Evolutionary conservation across 139 green algal species (phyloP).

Genomic region (Bryopsis sp.): DNA sequence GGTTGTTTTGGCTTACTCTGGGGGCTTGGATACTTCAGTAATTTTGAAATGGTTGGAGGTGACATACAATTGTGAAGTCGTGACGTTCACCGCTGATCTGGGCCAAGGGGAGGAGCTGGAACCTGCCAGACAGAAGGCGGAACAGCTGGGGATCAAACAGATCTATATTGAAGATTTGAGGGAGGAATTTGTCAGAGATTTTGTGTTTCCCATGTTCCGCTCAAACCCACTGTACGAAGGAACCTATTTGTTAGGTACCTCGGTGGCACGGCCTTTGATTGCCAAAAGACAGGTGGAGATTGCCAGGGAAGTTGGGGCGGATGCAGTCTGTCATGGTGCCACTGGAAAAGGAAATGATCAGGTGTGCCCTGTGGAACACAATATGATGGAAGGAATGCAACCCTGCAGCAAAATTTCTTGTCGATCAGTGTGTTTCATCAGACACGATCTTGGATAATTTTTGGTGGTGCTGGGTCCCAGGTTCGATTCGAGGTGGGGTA

Average conservation of each 20-base stretch:
- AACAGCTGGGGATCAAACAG: slow-evolving; percentile 87
- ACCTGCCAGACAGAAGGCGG: slow-evolving; percentile 81
- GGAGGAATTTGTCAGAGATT: slow-evolving; percentile 98
- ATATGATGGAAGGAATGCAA: not conserved
- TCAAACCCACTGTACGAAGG: slow-evolving; percentile 96
- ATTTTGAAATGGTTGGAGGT: slow-evolving; percentile 99
- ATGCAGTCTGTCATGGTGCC: slow-evolving; percentile 95
- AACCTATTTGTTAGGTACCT: slow-evolving; percentile 96
- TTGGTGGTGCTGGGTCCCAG: no score
- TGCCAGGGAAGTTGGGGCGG: slow-evolving; percentile 79
- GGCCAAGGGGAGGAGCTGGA: slow-evolving; percentile 89
- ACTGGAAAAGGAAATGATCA: slow-evolving; percentile 99
- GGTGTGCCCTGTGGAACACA: slow-evolving; percentile 23
- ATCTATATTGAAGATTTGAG: slow-evolving; percentile 97
- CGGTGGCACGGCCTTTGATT: slow-evolving; percentile 96
- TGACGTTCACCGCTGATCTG: slow-evolving; percentile 58
- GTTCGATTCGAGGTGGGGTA: slow-evolving; percentile 88
- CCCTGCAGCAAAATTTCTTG: no score
- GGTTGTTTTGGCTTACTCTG: slow-evolving; percentile 94
- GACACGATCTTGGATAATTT: no score
- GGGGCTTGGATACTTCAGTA: slow-evolving; percentile 92
- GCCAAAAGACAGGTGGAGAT: slow-evolving; percentile 99
- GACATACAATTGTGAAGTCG: slow-evolving; percentile 90
- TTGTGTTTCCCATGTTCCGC: slow-evolving; percentile 98
- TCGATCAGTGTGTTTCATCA: no score